Base-by-base conservation (phyloP, 371 early-diverging fungal species). In the Mucor sp. region DNA sequence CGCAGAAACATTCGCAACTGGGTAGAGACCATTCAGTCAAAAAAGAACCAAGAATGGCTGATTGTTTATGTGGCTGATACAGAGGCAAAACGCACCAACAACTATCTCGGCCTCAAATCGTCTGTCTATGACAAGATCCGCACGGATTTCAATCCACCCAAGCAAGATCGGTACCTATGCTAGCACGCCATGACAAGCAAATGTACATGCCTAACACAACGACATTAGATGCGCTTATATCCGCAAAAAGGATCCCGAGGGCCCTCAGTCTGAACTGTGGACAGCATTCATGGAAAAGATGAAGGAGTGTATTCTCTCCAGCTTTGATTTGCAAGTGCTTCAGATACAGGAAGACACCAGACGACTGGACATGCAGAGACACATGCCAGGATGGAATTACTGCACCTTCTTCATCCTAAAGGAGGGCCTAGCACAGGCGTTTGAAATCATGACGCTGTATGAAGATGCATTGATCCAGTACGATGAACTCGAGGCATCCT, bases 351-450 rank as follows among this genome's bases (percentile, higher is more conserved):
- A 96, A 43, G 97, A 97, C 76, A 91, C 94, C 7, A 81, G 95
- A 17, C 82, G 95, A 12, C 69, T 97, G 60, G 97, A 96, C 62
- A 89, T 92, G 65, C 97, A 97, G 72, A 71, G 98, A 58, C 85
- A 94, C 66, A 87, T 96, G 85, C 97, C 98, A 7, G 99, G 99
- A 1, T 98, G 98, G 98, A 98, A 98, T 75, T 98, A 95, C 74
- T 97, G 97, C 78, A 91, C 90, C 15, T 97, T 95, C 76, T 98
- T 98, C 69, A 89, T 97, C 37, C 71, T 95, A 61, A 98, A 97
- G 72, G 97, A 98, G 77, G 91, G 91, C 0, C 76, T 96, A 21
- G 94, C 95, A n/a, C 87, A 87, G 50, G 88, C 95, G 6, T 96
- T 89, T 81, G 95, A 94, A 70, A 86, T 91, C 60, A 88, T 97